These are phyloP conservation scores for Leucocoprinus sp. DNA, from an alignment of 768 basidiomycete species.

Conservation along the genomic window DNA sequence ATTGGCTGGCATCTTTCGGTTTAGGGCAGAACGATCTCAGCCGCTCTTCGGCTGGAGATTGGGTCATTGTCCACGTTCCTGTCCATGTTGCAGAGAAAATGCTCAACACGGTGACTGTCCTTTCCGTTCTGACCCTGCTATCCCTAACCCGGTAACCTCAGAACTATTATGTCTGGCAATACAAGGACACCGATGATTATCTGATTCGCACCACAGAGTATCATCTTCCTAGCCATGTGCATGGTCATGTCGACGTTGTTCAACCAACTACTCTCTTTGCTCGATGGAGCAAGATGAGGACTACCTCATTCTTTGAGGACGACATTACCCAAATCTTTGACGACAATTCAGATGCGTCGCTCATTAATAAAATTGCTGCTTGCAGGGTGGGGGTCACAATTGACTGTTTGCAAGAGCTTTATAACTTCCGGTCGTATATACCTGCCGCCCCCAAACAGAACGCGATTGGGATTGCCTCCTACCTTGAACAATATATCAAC, in stretches of 20 bases:
- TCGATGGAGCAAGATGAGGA: constrained; percentile 32
- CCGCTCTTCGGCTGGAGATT: constrained; percentile 61
- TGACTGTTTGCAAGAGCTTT: constrained; percentile 44
- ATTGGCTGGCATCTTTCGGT: constrained; percentile 55
- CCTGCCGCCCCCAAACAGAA: constrained; percentile 37
- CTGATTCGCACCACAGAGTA: constrained; percentile 63
- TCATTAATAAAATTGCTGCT: constrained; percentile 13
- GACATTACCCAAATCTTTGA: constrained; percentile 3
- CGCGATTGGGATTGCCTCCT: constrained; percentile 46
- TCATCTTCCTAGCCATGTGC: constrained; percentile 52
- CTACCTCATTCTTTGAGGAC: constrained; percentile 25
- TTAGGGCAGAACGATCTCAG: constrained; percentile 36
- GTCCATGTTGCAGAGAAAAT: constrained; percentile 57
- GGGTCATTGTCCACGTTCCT: constrained; percentile 54
- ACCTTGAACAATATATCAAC: constrained; percentile 48
- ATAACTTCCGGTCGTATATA: constrained; percentile 40
- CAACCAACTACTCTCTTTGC: constrained; percentile 69
- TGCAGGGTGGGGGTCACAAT: constrained; percentile 46
- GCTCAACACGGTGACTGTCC: constrained; percentile 53
- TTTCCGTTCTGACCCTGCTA: constrained; percentile 1
- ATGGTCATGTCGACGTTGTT: constrained; percentile 55
- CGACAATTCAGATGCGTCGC: constrained; percentile 7
- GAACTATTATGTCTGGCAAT: constrained; percentile 59
- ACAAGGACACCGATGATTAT: constrained; percentile 41
- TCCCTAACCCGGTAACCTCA: constrained; percentile 17